These are phyloP conservation scores for Austroboletus novae-zelandiae DNA, from an alignment of 1,284 basidiomycete species.

Conservation along the genomic window DNA sequence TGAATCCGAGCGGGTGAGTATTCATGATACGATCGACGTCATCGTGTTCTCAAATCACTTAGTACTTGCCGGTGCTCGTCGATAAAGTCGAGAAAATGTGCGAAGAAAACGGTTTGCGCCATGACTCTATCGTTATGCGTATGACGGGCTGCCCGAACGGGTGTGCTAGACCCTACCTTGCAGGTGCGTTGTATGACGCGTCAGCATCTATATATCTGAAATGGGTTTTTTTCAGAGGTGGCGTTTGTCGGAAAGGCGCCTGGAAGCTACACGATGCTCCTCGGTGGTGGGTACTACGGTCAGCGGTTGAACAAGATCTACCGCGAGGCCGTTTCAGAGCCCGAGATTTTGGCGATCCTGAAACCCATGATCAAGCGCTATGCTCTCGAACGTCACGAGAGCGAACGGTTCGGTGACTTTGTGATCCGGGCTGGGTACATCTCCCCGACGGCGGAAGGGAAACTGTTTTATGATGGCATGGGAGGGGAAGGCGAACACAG, in stretches of 20 bases:
- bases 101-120: constrained; percentile 88
- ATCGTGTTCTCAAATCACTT: constrained; percentile 5
- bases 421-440: constrained; percentile 89
- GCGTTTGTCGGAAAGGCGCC: constrained; percentile 97
- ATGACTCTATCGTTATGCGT: constrained; percentile 95
- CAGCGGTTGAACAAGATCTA: constrained; percentile 94
- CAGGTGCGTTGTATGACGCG: constrained; percentile 45
- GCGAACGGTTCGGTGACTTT: constrained; percentile 95
- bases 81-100: constrained; percentile 96
- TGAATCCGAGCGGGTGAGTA: constrained; percentile 79
- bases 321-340: constrained; percentile 88
- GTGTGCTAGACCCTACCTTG: constrained; percentile 93
- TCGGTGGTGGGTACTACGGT: constrained; percentile 94
- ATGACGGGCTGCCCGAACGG: constrained; percentile 98
- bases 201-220: no score
- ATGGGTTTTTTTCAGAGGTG: constrained; percentile 56
- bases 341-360: constrained; percentile 90
- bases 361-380: constrained; percentile 92
- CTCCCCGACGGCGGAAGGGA: constrained; percentile 73
- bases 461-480: constrained; percentile 78
- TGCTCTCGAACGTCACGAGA: constrained; percentile 84
- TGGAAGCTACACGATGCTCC: constrained; percentile 91
- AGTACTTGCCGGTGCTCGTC: constrained; percentile 93
- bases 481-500: constrained; percentile 65
- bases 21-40: neutral